Percentiles rank a stretch among this genome's conserved stretches.
These are phyloP conservation scores for Nitzschia inconspicua DNA, from an alignment of 108 stramenopile species.

Conservation along the genomic window DNA sequence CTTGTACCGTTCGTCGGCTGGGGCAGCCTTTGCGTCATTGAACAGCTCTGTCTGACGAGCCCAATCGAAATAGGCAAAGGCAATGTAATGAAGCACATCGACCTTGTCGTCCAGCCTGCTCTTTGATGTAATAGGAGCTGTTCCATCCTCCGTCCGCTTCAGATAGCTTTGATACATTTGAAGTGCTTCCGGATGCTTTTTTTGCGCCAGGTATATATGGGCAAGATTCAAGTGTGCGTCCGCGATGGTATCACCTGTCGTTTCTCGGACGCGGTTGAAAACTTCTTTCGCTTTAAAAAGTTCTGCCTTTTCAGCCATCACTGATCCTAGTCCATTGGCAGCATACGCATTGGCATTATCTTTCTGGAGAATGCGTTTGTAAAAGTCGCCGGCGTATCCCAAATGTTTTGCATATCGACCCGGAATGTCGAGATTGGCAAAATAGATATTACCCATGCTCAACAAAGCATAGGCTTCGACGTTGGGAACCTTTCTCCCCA, in stretches of 20 bases:
- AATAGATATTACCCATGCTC: slow-evolving; percentile 86
- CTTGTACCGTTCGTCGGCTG: slow-evolving; percentile 83
- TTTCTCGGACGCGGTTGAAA: slow-evolving; percentile 84
- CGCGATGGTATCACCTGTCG: slow-evolving; percentile 77
- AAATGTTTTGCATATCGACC: slow-evolving; percentile 73
- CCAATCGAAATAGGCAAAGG: slow-evolving; percentile 89
- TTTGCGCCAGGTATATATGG: slow-evolving; percentile 83
- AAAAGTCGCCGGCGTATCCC: slow-evolving; percentile 74
- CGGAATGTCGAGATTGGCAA: slow-evolving; percentile 67
- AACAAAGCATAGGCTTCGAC: slow-evolving; percentile 84
- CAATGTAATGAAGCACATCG: slow-evolving; percentile 78
- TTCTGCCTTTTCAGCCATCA: slow-evolving; percentile 86
- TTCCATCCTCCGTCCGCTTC: slow-evolving; percentile 64
- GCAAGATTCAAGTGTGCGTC: slow-evolving; percentile 82
- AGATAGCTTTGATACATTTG: slow-evolving; percentile 89
- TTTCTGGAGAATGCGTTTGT: slow-evolving; percentile 67
- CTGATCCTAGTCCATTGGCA: slow-evolving; percentile 83
- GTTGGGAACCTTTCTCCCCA: slow-evolving; percentile 70
- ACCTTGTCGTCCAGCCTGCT: slow-evolving; percentile 75
- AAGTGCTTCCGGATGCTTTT: slow-evolving; percentile 82
- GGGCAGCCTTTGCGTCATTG: slow-evolving; percentile 80
- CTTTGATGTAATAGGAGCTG: slow-evolving; percentile 70
- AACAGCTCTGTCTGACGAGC: slow-evolving; percentile 80
- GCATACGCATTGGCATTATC: slow-evolving; percentile 90
- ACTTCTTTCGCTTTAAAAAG: slow-evolving; percentile 83